Percentiles rank a stretch among this genome's conserved stretches.
Conservation (phyloP, 1,139 yeast species). For the Zygoascus meyerae region DNA sequence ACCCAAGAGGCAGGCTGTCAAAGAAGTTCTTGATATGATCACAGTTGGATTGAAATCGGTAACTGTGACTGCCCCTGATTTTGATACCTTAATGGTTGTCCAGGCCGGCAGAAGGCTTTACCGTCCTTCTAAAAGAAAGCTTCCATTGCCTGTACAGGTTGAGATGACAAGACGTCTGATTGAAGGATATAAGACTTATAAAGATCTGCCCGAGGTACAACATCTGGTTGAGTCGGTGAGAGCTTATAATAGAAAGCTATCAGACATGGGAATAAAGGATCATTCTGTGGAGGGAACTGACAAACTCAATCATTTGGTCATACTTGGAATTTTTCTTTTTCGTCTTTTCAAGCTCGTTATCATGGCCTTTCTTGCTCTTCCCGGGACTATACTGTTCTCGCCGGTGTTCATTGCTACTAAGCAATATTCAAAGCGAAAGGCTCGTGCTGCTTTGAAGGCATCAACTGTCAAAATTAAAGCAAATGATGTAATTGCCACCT, state of each 20-base stretch:
- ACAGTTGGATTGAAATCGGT: slow-evolving; percentile 79
- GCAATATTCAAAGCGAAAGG: slow-evolving; percentile 62
- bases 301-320: slow-evolving; percentile 42
- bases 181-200: slow-evolving; percentile 67
- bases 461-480: slow-evolving; percentile 89
- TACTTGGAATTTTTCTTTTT: slow-evolving; percentile 45
- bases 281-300: slow-evolving; percentile 73
- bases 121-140: slow-evolving; percentile 62
- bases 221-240: slow-evolving; percentile 56
- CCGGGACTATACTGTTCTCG: slow-evolving; percentile 77
- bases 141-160: slow-evolving; percentile 77
- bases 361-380: slow-evolving; percentile 61
- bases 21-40: slow-evolving; percentile 60
- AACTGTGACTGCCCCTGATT: slow-evolving; percentile 88
- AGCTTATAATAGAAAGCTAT: slow-evolving; percentile 60
- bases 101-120: slow-evolving; percentile 92
- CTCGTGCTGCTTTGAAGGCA: slow-evolving; percentile 73
- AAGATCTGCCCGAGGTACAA: slow-evolving; percentile 64
- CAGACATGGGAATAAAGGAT: slow-evolving; percentile 72
- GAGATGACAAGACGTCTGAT: slow-evolving; percentile 87
- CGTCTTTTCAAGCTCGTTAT: slow-evolving; percentile 51
- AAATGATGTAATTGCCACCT: slow-evolving; percentile 87
- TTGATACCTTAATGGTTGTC: slow-evolving; percentile 83
- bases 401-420: slow-evolving; percentile 85
- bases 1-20: slow-evolving; percentile 61